Base-by-base conservation (phyloP, 768 basidiomycete genomes). In the Suillus subalutaceus region DNA sequence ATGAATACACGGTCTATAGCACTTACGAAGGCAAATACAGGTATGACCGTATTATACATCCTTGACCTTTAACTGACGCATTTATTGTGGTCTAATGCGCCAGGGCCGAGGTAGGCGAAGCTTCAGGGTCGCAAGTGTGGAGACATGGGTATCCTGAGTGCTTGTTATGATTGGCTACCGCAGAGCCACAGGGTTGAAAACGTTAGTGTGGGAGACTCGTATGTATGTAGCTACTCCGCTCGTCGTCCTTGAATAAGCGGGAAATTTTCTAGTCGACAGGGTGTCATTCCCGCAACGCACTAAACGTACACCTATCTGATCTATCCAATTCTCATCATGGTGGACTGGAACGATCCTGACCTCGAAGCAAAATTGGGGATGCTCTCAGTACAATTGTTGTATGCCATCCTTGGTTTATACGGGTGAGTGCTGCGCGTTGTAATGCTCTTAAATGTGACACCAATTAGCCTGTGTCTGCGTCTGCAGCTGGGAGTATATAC, bases 401-500 rank as follows among this genome's bases (percentile, higher is more conserved):
- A 43, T 60, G 9, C 7, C 30, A 20, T 60, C 6, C 3, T 60
- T 43, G 59, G 59, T 6, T 38, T 60, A 43, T 60, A 60, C 3
- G 3, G 59, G 59, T 32, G 59, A 43, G 59, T 43, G 26, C 26
- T 43, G 18, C 6, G 26, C 26, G 18, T 10, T 43, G 18, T 43
- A 10, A 12, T 41, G 40, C 40, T 20, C 40, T 20, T 30, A 6
- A 60, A 30, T 26, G 5, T 15, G 23, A 3, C 30, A 20, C 18
- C 26, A 20, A 43, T 43, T 41, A 9, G 23, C 23, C 23, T 12
- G 9, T 15, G 6, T 20, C 32, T 20, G 35, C 18, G 5, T 56
- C 20, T 56, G 12, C 16, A 60, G 59, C 18, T 60, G 59, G 59
- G 59, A 60, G 32, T 60, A 60, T 43, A 20, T 60, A 20, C 26